Evolutionary conservation across 129 eudicot genomes (phyloP).

Genomic region (Flaveria robusta): DNA sequence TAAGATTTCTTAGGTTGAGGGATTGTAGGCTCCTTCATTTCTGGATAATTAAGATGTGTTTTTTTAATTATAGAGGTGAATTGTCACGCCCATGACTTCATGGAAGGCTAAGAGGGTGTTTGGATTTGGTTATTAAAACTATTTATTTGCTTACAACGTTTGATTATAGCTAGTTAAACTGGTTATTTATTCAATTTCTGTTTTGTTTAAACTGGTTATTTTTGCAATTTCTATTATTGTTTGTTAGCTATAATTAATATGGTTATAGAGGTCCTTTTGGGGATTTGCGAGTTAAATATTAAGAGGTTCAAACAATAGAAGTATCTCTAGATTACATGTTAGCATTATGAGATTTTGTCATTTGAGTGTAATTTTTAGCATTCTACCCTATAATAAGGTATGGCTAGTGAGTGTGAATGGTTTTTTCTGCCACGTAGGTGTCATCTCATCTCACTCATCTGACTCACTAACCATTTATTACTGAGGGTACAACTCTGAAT

Average conservation of each 20-base stretch:
- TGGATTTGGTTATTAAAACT: background rate
- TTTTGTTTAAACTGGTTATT: background rate
- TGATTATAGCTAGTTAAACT: too few relatives aligned
- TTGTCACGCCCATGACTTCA: conserved; percentile 8
- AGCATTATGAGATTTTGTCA: too few relatives aligned
- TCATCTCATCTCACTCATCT: too few relatives aligned
- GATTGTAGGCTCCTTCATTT: background rate
- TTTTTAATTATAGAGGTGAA: conserved; percentile 17
- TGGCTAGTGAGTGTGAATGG: too few relatives aligned
- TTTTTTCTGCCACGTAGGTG: too few relatives aligned
- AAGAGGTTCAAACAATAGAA: background rate
- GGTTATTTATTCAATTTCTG: background rate
- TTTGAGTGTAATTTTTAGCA: too few relatives aligned
- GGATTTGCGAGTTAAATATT: background rate
- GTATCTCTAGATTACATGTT: too few relatives aligned
- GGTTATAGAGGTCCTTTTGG: too few relatives aligned
- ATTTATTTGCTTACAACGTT: background rate
- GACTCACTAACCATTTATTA: too few relatives aligned
- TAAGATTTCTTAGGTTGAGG: background rate
- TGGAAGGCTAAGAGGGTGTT: background rate
- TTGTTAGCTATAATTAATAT: too few relatives aligned
- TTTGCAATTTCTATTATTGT: background rate
- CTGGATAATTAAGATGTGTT: background rate
- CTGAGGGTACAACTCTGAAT: too few relatives aligned
- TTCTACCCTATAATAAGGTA: too few relatives aligned